Conservation (phyloP, 768 basidiomycete species). For the Wakefieldia striispora region DNA sequence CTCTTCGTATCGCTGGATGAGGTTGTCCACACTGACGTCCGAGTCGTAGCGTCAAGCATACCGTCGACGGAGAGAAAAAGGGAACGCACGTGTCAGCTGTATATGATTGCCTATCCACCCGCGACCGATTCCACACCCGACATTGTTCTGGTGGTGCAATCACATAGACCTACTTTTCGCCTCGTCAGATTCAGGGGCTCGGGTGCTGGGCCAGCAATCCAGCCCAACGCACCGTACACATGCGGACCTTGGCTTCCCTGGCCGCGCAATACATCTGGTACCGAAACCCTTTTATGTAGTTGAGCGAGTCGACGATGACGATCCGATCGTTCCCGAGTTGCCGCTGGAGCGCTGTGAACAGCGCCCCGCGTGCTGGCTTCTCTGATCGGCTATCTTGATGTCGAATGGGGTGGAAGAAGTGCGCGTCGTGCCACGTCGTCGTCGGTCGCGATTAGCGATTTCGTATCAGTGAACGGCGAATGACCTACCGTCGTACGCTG, state of each 20-base stretch:
- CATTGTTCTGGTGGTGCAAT: constrained; percentile 74
- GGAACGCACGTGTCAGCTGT: constrained; percentile 60
- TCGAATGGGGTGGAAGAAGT: too few relatives aligned
- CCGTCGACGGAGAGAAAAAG: neutral
- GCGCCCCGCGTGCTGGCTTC: constrained; percentile 81
- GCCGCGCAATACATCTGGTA: constrained; percentile 99
- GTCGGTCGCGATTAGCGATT: too few relatives aligned
- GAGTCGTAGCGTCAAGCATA: neutral
- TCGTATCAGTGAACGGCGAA: too few relatives aligned
- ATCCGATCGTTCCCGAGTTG: constrained; percentile 69
- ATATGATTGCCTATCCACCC: constrained; percentile 53
- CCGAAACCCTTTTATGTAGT: constrained; percentile 98
- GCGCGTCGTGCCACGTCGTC: neutral
- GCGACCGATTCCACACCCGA: constrained; percentile 65
- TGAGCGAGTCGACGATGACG: constrained; percentile 86
- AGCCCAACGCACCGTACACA: constrained; percentile 78
- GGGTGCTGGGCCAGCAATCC: neutral
- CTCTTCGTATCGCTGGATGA: constrained; percentile 89
- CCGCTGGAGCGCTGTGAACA: constrained; percentile 82
- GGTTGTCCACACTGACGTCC: constrained; percentile 25
- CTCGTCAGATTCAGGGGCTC: neutral
- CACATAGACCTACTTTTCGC: constrained; percentile 62
- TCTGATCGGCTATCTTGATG: constrained; percentile 70
- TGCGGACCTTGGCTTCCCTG: constrained; percentile 78
- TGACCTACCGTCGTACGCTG: constrained; percentile 69